Percentiles rank a stretch among this genome's conserved stretches.
Conservation (phyloP, 2,329 filamentous ascomycete species). For the Seiridium cupressi region DNA sequence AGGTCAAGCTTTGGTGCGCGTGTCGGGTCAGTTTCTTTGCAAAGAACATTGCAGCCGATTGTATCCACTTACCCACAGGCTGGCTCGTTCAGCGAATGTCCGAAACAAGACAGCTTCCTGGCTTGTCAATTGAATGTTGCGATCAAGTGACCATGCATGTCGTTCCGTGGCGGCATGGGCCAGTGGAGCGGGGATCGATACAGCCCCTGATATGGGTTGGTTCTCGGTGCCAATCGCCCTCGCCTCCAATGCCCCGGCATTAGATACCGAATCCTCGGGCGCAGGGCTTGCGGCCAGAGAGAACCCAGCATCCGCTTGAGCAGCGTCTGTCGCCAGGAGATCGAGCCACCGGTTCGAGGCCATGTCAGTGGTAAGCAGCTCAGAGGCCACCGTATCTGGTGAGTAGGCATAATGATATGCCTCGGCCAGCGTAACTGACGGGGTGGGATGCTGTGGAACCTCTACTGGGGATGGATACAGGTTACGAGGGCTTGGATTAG, state of each 20-base stretch:
- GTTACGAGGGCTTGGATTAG: slow-evolving; percentile 9
- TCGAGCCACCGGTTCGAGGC: slow-evolving; percentile 30
- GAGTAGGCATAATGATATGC: slow-evolving; percentile 18
- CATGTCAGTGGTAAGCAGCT: slow-evolving; percentile 25
- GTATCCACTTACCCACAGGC: slow-evolving; percentile 16
- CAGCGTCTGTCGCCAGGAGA: slow-evolving; percentile 27
- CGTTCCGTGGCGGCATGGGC: slow-evolving; percentile 15
- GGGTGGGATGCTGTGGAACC: not conserved
- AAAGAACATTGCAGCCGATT: not conserved
- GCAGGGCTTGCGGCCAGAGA: slow-evolving; percentile 21
- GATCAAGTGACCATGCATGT: slow-evolving; percentile 23
- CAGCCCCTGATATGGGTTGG: slow-evolving; percentile 9
- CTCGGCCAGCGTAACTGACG: slow-evolving; percentile 1
- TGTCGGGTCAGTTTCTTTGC: not conserved
- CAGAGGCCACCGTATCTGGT: slow-evolving; percentile 23
- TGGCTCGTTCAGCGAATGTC: slow-evolving; percentile 24
- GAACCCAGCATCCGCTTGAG: slow-evolving; percentile 29
- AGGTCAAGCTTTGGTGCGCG: slow-evolving; percentile 23
- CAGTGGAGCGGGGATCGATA: not conserved
- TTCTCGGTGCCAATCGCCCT: slow-evolving; percentile 9
- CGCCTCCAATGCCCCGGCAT: not conserved
- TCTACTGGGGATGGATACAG: slow-evolving; percentile 9
- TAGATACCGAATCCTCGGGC: slow-evolving; percentile 5
- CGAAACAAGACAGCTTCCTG: slow-evolving; percentile 26
- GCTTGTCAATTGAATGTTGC: slow-evolving; percentile 18